Percentiles rank a stretch among this genome's conserved stretches.
These are phyloP conservation scores for Friedmanniomyces endolithicus DNA, from an alignment of 495 filamentous ascomycete species.

Conservation along the genomic window DNA sequence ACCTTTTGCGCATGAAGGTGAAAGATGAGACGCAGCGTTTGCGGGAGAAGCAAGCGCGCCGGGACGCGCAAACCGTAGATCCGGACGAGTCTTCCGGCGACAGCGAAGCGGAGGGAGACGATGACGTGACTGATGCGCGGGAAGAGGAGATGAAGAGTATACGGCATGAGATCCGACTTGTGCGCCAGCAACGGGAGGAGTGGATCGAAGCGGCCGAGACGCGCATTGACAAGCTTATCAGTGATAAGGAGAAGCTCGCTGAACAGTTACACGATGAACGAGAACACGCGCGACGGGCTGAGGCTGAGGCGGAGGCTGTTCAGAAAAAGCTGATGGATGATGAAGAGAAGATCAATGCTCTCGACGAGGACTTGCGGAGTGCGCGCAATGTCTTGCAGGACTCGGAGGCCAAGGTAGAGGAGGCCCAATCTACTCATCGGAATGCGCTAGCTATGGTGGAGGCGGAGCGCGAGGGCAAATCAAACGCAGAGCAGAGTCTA, in stretches of 20 bases:
- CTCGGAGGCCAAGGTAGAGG: background rate
- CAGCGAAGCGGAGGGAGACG: slow-evolving; percentile 2
- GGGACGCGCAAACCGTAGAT: slow-evolving; percentile 1
- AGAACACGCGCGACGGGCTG: background rate
- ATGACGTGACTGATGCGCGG: slow-evolving; percentile 4
- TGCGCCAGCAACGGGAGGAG: slow-evolving; percentile 13
- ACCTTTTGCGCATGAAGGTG: slow-evolving; percentile 9
- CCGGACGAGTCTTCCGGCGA: slow-evolving; percentile 10
- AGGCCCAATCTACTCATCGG: background rate
- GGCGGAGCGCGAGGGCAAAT: background rate
- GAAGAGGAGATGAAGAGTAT: slow-evolving; percentile 19
- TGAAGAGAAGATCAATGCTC: background rate
- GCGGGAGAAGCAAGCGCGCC: background rate
- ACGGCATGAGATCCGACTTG: slow-evolving; percentile 8
- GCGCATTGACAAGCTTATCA: slow-evolving; percentile 12
- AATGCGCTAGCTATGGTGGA: background rate
- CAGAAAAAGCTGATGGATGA: background rate
- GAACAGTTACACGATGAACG: background rate
- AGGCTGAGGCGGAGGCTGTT: background rate
- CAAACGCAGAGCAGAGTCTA: background rate
- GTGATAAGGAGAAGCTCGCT: slow-evolving; percentile 13
- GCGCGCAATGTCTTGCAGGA: background rate
- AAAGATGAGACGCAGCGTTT: slow-evolving; percentile 1
- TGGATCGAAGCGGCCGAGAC: slow-evolving; percentile 15
- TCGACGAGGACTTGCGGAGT: background rate